Conservation (phyloP, 2,329 filamentous ascomycete genomes). For the Colletotrichum sidae region DNA sequence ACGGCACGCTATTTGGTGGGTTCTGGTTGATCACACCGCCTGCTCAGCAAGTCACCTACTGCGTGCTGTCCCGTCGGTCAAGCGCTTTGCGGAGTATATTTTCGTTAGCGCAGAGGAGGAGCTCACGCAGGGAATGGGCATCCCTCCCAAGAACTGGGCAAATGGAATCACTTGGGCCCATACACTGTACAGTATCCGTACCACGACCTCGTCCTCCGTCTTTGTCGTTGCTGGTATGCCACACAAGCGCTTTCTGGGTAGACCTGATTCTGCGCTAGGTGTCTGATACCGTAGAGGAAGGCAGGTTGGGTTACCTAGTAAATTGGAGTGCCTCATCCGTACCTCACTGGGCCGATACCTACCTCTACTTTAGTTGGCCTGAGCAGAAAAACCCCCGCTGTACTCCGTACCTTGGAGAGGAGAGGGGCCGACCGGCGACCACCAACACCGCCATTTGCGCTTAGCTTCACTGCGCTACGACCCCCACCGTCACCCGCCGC, state of each 20-base stretch:
- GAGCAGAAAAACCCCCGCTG: not conserved
- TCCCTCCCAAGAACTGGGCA: slow-evolving; percentile 11
- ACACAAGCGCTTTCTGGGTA: not conserved
- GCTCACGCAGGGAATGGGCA: slow-evolving; percentile 25
- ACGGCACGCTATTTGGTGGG: slow-evolving; percentile 32
- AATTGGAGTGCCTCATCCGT: too few species aligned
- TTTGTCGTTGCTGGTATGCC: not conserved
- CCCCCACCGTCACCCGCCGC: slow-evolving; percentile 14
- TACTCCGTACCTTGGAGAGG: not conserved
- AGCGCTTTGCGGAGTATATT: slow-evolving; percentile 10
- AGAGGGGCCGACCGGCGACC: slow-evolving; percentile 12
- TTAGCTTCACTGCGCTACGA: not conserved
- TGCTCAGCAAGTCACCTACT: slow-evolving; percentile 5
- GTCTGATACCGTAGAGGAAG: too few species aligned
- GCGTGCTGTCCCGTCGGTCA: slow-evolving; percentile 8
- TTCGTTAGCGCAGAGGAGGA: not conserved
- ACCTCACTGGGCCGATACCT: too few species aligned
- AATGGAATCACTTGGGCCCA: too few species aligned
- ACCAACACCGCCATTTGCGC: slow-evolving; percentile 26
- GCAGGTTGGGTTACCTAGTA: too few species aligned
- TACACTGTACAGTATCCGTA: not conserved
- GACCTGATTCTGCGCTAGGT: too few species aligned
- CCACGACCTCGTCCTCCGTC: slow-evolving; percentile 15
- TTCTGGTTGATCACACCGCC: slow-evolving; percentile 36
- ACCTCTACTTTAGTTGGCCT: not conserved